Conservation (phyloP, 1,284 basidiomycete genomes). For the Naganishia albida region DNA sequence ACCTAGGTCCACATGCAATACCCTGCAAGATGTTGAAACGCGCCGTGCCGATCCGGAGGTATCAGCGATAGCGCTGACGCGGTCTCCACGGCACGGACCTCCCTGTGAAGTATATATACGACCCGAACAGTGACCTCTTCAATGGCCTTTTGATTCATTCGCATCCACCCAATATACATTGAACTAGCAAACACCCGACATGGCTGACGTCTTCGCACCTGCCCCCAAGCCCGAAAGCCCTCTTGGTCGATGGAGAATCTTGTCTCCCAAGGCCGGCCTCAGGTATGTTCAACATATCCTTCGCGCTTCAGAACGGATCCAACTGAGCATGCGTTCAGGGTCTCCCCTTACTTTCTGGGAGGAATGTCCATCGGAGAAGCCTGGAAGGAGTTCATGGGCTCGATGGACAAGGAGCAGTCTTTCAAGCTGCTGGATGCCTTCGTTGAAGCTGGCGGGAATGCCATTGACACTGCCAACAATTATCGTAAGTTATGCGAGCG, state of each 20-base stretch:
- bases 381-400: slow-evolving; percentile 29
- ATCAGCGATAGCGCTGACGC: too few species aligned
- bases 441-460: slow-evolving; percentile 43
- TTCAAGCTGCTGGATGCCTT: slow-evolving; percentile 48
- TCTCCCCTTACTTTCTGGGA: slow-evolving; percentile 37
- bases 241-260: slow-evolving; percentile 53
- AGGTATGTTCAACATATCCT: slow-evolving; percentile 33
- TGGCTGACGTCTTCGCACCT: slow-evolving; percentile 37
- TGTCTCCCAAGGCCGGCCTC: slow-evolving; percentile 56
- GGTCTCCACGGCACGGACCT: too few species aligned
- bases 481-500: slow-evolving; percentile 39
- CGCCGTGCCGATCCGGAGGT: too few species aligned
- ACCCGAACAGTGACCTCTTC: too few species aligned
- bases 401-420: slow-evolving; percentile 35
- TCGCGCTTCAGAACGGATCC: background rate
- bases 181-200: background rate
- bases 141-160: too few species aligned
- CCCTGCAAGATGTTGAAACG: too few species aligned
- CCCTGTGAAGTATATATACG: too few species aligned
- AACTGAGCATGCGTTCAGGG: slow-evolving; percentile 39
- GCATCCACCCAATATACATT: background rate
- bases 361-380: slow-evolving; percentile 27
- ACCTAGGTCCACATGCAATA: too few species aligned
- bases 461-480: slow-evolving; percentile 52
- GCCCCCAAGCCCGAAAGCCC: slow-evolving; percentile 41